Percentiles rank a stretch among this genome's conserved stretches.
Conservation (phyloP, 208 protist species). For the Kentomonas sorsogonicus region DNA sequence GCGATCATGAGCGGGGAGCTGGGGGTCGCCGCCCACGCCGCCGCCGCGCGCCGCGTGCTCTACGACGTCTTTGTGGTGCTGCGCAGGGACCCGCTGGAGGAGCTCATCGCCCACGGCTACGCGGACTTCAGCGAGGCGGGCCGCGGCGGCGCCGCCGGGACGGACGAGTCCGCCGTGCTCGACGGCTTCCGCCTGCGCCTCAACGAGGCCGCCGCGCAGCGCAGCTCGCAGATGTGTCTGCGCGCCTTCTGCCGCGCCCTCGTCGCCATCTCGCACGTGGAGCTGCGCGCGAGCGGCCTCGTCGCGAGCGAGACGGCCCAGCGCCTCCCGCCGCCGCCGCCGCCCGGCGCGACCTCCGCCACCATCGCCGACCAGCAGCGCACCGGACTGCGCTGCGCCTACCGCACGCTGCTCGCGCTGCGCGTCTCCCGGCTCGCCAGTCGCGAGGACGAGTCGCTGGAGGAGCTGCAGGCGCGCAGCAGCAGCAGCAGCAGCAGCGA, state of each 20-base stretch:
- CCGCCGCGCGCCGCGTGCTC: slow-evolving; percentile 17
- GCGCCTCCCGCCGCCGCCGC: no score
- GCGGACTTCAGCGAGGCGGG: slow-evolving; percentile 4
- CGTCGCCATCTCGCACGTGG: slow-evolving; percentile 18
- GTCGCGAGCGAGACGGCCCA: neutral
- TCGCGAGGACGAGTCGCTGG: no score
- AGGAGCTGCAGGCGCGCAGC: neutral
- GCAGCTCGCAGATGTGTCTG: slow-evolving; percentile 17
- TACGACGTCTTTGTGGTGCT: slow-evolving; percentile 11
- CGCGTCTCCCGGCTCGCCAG: slow-evolving; percentile 17
- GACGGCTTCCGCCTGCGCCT: slow-evolving; percentile 13
- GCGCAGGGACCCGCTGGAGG: slow-evolving; percentile 15
- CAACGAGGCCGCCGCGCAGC: slow-evolving; percentile 5
- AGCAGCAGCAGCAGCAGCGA: neutral
- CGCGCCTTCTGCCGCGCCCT: slow-evolving; percentile 21
- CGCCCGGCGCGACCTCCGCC: neutral
- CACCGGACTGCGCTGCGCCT: slow-evolving; percentile 30
- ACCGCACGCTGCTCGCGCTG: slow-evolving; percentile 48
- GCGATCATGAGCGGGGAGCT: no score
- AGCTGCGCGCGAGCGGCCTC: slow-evolving; percentile 2
- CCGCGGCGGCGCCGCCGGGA: neutral
- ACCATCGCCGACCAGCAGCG: slow-evolving; percentile 9
- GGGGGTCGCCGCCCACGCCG: slow-evolving; percentile 15
- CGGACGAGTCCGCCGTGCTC: slow-evolving; percentile 25
- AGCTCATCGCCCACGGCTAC: no score